Conservation (phyloP, 768 basidiomycete genomes). For the Holtermannia corniformis region DNA sequence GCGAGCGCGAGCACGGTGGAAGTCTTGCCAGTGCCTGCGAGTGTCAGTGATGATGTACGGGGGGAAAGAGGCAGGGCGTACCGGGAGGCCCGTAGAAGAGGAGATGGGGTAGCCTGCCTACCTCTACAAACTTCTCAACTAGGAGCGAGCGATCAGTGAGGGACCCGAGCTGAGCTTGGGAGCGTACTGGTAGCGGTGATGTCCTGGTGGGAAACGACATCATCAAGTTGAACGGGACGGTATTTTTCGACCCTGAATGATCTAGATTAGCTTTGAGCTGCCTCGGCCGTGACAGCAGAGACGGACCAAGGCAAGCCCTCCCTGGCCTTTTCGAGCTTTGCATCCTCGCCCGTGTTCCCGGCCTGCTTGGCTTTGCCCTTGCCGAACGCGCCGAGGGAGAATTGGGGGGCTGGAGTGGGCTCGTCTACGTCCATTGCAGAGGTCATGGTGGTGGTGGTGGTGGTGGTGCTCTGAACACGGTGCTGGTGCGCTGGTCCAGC, state of each 20-base stretch:
- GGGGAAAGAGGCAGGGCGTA: neutral
- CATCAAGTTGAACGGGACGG: slow-evolving; percentile 76
- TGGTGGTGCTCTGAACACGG: neutral
- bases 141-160: neutral
- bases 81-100: slow-evolving; percentile 97
- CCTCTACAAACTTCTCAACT: slow-evolving; percentile 97
- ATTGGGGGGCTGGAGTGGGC: slow-evolving; percentile 4
- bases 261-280: neutral
- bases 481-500: no score
- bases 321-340: slow-evolving; percentile 52
- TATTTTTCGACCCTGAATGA: slow-evolving; percentile 89
- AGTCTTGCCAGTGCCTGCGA: slow-evolving; percentile 76
- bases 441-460: slow-evolving; percentile 11
- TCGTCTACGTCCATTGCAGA: slow-evolving; percentile 34
- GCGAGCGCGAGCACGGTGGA: slow-evolving; percentile 95
- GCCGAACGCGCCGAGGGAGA: slow-evolving; percentile 22
- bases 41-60: neutral
- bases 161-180: neutral
- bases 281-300: neutral
- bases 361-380: slow-evolving; percentile 16
- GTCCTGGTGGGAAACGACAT: slow-evolving; percentile 93
- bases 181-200: slow-evolving; percentile 87
- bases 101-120: slow-evolving; percentile 85
- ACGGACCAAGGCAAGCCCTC: slow-evolving; percentile 77
- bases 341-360: neutral